Conservation (phyloP, 2,329 filamentous ascomycete genomes). For the Onygenales sp. region DNA sequence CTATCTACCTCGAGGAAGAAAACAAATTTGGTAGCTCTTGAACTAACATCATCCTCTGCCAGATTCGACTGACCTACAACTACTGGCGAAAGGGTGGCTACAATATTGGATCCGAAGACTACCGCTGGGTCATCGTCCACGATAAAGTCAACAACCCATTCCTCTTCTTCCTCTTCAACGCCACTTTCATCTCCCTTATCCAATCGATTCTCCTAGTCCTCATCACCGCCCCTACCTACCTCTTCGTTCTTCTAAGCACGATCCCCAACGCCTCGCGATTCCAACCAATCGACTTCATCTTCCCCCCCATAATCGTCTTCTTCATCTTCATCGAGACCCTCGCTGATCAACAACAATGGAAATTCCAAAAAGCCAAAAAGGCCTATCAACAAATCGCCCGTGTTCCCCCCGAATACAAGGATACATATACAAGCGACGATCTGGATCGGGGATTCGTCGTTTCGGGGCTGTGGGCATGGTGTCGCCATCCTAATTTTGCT, state of each 20-base stretch:
- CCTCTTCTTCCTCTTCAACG: slow-evolving; percentile 75
- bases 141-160: slow-evolving; percentile 59
- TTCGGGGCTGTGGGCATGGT: slow-evolving; percentile 75
- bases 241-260: slow-evolving; percentile 59
- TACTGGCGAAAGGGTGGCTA: slow-evolving; percentile 97
- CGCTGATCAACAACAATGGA: slow-evolving; percentile 89
- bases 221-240: slow-evolving; percentile 73
- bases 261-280: slow-evolving; percentile 47
- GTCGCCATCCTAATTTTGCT: slow-evolving; percentile 88
- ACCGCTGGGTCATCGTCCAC: slow-evolving; percentile 77
- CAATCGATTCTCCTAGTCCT: slow-evolving; percentile 76
- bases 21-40: not conserved
- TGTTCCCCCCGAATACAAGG: slow-evolving; percentile 47
- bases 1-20: not conserved
- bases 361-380: slow-evolving; percentile 72
- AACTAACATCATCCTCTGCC: not conserved
- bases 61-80: slow-evolving; percentile 83
- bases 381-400: slow-evolving; percentile 65
- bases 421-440: slow-evolving; percentile 55
- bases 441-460: slow-evolving; percentile 85
- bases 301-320: slow-evolving; percentile 46
- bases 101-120: slow-evolving; percentile 80
- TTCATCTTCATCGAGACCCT: slow-evolving; percentile 62
- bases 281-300: slow-evolving; percentile 50
- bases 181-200: slow-evolving; percentile 75